These are phyloP conservation scores for Talaromyces thailandensis DNA, from an alignment of 495 filamentous ascomycete species.

Conservation along the genomic window DNA sequence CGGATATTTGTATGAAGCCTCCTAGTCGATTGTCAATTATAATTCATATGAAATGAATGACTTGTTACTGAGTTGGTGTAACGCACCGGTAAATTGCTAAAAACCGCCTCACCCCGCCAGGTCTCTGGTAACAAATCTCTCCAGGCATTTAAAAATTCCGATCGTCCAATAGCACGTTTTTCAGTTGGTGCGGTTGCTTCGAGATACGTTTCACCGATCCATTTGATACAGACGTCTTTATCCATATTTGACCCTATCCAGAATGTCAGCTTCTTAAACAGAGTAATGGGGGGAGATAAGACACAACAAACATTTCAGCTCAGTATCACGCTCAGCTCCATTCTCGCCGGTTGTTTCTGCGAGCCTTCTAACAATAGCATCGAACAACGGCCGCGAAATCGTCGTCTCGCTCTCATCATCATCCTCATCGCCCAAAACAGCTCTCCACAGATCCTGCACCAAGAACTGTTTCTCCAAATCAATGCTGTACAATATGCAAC, in stretches of 20 bases:
- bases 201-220: constrained; percentile 45
- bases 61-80: not conserved
- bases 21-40: constrained; percentile 10
- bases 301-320: constrained; percentile 31
- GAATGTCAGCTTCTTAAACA: not conserved
- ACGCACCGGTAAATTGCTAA: constrained; percentile 37
- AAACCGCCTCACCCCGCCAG: constrained; percentile 43
- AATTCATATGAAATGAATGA: not conserved
- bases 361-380: constrained; percentile 34
- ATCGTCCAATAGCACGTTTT: constrained; percentile 27
- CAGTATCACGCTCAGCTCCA: constrained; percentile 8
- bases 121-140: constrained; percentile 48
- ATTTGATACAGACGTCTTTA: constrained; percentile 30
- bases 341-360: constrained; percentile 11
- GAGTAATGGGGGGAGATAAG: not conserved
- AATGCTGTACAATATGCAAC: constrained; percentile 33
- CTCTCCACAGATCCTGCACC: constrained; percentile 36
- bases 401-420: constrained; percentile 16
- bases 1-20: constrained; percentile 26
- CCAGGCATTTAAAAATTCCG: constrained; percentile 44
- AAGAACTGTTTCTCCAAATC: constrained; percentile 39
- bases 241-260: constrained; percentile 35
- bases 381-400: constrained; percentile 31
- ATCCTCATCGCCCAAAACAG: constrained; percentile 36
- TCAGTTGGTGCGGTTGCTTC: constrained; percentile 34